Evolutionary conservation across 768 basidiomycete species (phyloP), one percentile per base, ranked within the genome.

Genomic region (Boletales sp.): DNA sequence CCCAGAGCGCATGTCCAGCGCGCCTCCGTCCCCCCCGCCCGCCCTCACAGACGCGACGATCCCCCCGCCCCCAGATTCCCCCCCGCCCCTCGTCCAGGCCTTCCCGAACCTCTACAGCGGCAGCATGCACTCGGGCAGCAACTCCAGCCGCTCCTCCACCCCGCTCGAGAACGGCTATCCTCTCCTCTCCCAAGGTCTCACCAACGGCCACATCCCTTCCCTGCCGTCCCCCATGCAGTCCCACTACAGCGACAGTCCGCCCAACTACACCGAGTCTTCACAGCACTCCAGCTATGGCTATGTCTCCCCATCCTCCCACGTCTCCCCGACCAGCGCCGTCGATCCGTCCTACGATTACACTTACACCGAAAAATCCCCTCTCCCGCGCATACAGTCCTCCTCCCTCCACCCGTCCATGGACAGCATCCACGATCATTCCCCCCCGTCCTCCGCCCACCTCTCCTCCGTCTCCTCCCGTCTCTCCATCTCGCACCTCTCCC

Each of bases 401-500:
- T n/a, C 57, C 34, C 48, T 69, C 2, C 64, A 64, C 24, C 64
- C 61, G 7, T 62, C 60, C 17, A 50, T 66, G 47, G 61, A 63
- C 42, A 64, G 18, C 18, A 45, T 68, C 21, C 61, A 68, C 13
- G 57, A 65, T 36, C 61, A 63, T 19, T 64, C 66, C 40, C 72
- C 52, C 48, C 70, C 64, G 11, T 51, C 64, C 14, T 66, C 63
- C 3, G 58, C 61, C 2, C 66, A 60, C 46, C 62, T 64, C 8
- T 60, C 71, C 0, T 62, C 77, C 5, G 66, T 73, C 4, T 66
- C 73, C 5, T 81, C 80, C n/a, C 76, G 81, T 10, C 76, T 81
- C 37, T 82, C 81, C 7, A 79, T 83, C 21, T 81, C 81, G 0
- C 81, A 82, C 50, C 77, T 82, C 19, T 81, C 79, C 0, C 78